Base-by-base conservation (phyloP, 2,329 filamentous ascomycete species). In the Colletotrichum sp. region DNA sequence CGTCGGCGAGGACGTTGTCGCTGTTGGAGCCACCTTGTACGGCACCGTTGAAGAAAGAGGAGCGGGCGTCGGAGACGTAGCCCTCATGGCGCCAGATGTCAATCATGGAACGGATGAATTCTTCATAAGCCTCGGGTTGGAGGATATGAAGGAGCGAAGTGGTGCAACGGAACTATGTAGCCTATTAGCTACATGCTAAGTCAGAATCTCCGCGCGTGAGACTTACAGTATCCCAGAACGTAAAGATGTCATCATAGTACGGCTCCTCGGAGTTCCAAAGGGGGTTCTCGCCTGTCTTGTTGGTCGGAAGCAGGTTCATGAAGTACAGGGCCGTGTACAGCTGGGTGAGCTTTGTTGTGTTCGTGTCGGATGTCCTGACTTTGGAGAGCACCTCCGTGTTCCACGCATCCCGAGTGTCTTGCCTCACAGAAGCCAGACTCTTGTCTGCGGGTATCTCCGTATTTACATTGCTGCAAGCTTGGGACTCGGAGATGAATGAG, bases 221-320 rank as follows among this genome's bases (percentile, higher is more conserved):
- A 68, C 78, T 67, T 69, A 81, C 78, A 30, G 80, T 83, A 74
- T 91, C 89, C 93, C 93, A 95, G 26, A 93, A 88, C 0, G 93
- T 94, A 79, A 94, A 94, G 18, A 93, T 90, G 74, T 95, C 93
- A 74, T 94, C 91, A 79, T 93, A 95, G 79, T 94, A 94, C 3
- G 93, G 93, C 81, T 95, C 93, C 0, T 80, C 78, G 2, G 91
- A 92, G 2, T 84, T 81, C 93, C 93, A 95, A 1, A 87, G 82
- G 0, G 93, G 92, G 75, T 94, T 95, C 80, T 95, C 93, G 0
- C 92, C 92, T 0, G 92, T 94, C 76, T 92, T 90, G 80, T 95
- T 94, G 1, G 92, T 92, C 0, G 93, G 93, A 43, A 94, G 89
- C 13, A 94, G 82, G 74, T 92, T 90, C 90, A 93, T 93, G 78